Evolutionary conservation across 1,284 basidiomycete genomes (phyloP), one percentile per base, ranked within the genome.

Genomic region (Rhodotorula glutinis): DNA sequence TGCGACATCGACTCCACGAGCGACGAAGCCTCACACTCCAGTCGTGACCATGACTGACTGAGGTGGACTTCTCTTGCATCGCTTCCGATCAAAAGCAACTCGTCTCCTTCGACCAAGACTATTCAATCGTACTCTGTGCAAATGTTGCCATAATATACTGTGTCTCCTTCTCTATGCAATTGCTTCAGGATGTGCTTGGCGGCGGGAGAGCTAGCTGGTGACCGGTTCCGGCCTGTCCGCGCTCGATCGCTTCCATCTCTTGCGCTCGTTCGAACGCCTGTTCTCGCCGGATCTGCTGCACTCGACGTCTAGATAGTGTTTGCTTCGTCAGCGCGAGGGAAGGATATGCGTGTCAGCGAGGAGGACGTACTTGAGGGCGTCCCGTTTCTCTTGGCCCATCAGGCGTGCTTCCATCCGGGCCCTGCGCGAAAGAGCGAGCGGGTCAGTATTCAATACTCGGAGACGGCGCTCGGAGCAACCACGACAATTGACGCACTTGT

Each of bases 371-470:
- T 30, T 53, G 38, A 72, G 62, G 9, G 70, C 70, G 14, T 72
- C 70, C 14, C 62, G 53, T 43, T 69, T 72, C n/a, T 65, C 61
- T 17, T 59, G 55, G 1, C 70, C 67, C 29, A 40, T 46, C 17
- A 44, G 33, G 33, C 51, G 66, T 40, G 70, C 70, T 25, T 72
- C 70, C 23, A 40, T 23, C 40, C 70, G 46, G 19, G 70, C 70
- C 19, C 54, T 38, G 17, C 10, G 5, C 25, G 25, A 2, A n/a
- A 25, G 27, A 27, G 14, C 10, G 13, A 51, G 49, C 33, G 33
- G 11, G 46, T 47, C 46, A 47, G 46, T 10, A 23, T n/a, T 21
- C 46, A 21, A 47, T 25, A 4, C 43, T 9, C 13, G 25, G 11
- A 27, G 16, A 27, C 10, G 17, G 49, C n/a, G 3, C n/a, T 14